Conservation (phyloP, 305 asterid genomes). For the Ajuga reptans region DNA sequence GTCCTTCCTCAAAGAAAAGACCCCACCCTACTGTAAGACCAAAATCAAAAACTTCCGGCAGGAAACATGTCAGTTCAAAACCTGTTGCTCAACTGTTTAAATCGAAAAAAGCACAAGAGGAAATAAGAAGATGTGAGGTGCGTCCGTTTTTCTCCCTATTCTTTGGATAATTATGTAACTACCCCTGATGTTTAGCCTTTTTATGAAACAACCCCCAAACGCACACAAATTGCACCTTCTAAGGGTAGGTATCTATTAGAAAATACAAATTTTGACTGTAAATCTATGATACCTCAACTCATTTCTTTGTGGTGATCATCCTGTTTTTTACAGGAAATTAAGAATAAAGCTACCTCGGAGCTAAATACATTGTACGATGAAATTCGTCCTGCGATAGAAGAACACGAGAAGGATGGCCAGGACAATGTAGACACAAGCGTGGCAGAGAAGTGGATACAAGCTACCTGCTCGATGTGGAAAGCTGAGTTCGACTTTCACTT, state of each 20-base stretch:
- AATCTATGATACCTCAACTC: background rate
- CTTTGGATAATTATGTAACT: background rate
- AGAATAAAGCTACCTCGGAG: constrained; percentile 43
- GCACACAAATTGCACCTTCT: background rate
- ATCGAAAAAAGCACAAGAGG: constrained; percentile 62
- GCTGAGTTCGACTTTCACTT: constrained; percentile 64
- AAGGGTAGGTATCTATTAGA: background rate
- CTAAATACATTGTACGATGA: constrained; percentile 60
- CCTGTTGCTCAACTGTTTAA: constrained; percentile 57
- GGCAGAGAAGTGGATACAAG: constrained; percentile 80
- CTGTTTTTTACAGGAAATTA: constrained; percentile 45
- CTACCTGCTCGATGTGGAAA: constrained; percentile 57
- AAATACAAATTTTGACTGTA: background rate
- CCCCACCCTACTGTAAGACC: constrained; percentile 37
- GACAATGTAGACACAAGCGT: constrained; percentile 66
- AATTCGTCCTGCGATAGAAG: constrained; percentile 79
- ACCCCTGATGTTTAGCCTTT: background rate
- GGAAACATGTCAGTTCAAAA: constrained; percentile 46
- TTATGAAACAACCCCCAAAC: too few species aligned
- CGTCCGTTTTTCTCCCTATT: background rate
- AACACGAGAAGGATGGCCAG: constrained; percentile 75
- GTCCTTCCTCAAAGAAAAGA: constrained; percentile 49
- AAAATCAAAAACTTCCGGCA: constrained; percentile 35
- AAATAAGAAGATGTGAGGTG: constrained; percentile 62
- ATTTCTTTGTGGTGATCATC: background rate